A percentile compares a stretch with the other conserved stretches of the same genome.
These are phyloP conservation scores for Encephalitozoon romaleae DNA, from an alignment of 371 early-diverging fungal species.

Conservation along the genomic window DNA sequence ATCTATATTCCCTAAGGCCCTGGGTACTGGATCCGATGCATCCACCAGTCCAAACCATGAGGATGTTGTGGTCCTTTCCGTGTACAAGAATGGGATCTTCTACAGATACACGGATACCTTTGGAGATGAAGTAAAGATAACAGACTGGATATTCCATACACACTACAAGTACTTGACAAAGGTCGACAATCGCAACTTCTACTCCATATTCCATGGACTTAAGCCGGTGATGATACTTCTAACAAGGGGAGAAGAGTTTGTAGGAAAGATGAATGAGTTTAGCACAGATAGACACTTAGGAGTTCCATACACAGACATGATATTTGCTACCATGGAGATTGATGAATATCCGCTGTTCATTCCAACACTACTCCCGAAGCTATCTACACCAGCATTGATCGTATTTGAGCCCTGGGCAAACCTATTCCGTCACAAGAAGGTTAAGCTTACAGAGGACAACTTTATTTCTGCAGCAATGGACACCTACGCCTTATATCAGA, in stretches of 20 bases:
- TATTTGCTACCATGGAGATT: constrained; percentile 58
- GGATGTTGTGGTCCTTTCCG: constrained; percentile 51
- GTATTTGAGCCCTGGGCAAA: constrained; percentile 60
- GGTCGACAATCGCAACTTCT: constrained; percentile 60
- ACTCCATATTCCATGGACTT: constrained; percentile 61
- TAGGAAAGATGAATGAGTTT: constrained; percentile 54
- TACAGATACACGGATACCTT: constrained; percentile 51
- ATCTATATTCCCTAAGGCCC: constrained; percentile 41
- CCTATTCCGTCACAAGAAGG: constrained; percentile 48
- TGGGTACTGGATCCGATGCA: neutral
- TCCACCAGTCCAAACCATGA: constrained; percentile 1
- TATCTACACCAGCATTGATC: constrained; percentile 49
- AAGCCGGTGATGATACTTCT: constrained; percentile 60
- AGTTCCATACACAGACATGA: constrained; percentile 52
- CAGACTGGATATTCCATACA: constrained; percentile 62
- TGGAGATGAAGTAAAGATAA: constrained; percentile 49
- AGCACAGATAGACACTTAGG: constrained; percentile 55
- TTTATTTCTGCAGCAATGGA: constrained; percentile 32
- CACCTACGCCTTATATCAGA: constrained; percentile 14
- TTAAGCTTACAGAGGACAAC: constrained; percentile 29
- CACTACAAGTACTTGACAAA: constrained; percentile 61
- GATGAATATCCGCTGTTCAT: constrained; percentile 59
- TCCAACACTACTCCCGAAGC: constrained; percentile 47
- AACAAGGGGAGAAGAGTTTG: constrained; percentile 47
- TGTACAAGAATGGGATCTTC: constrained; percentile 60